These are phyloP conservation scores for Vanrija humicola DNA, from an alignment of 1,284 basidiomycete species.

Conservation along the genomic window DNA sequence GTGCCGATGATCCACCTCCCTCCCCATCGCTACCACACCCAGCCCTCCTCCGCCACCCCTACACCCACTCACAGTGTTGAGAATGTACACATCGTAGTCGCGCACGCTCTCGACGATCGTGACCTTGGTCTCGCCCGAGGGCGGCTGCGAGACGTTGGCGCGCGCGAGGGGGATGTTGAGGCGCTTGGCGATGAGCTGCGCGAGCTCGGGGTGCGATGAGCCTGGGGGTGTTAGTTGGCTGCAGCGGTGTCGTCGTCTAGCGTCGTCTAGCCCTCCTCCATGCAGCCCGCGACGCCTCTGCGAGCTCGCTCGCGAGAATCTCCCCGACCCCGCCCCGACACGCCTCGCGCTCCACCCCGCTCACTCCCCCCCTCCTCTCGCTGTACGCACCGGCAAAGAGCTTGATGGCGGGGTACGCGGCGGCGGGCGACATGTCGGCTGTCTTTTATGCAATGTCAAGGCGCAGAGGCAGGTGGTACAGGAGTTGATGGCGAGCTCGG, in stretches of 20 bases:
- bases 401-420: conserved; percentile 62
- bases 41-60: neutral
- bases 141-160: conserved; percentile 80
- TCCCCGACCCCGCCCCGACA: neutral
- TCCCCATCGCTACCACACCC: neutral
- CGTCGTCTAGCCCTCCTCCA: neutral
- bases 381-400: conserved; percentile 75
- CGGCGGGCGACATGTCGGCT: conserved; percentile 36
- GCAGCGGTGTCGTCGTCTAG: too few relatives aligned
- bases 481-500: too few relatives aligned
- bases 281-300: too few relatives aligned
- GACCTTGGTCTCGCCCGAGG: conserved; percentile 87
- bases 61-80: conserved; percentile 65
- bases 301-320: neutral
- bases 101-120: conserved; percentile 93
- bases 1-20: conserved; percentile 12
- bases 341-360: neutral
- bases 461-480: too few relatives aligned
- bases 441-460: too few relatives aligned
- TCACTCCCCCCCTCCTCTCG: neutral
- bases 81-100: conserved; percentile 98
- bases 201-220: conserved; percentile 93
- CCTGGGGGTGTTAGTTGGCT: conserved; percentile 52
- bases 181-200: conserved; percentile 86
- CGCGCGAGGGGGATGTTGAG: conserved; percentile 78